Evolutionary conservation across 495 filamentous ascomycete genomes (phyloP).

Genomic region (Sordaria brevicollis): DNA sequence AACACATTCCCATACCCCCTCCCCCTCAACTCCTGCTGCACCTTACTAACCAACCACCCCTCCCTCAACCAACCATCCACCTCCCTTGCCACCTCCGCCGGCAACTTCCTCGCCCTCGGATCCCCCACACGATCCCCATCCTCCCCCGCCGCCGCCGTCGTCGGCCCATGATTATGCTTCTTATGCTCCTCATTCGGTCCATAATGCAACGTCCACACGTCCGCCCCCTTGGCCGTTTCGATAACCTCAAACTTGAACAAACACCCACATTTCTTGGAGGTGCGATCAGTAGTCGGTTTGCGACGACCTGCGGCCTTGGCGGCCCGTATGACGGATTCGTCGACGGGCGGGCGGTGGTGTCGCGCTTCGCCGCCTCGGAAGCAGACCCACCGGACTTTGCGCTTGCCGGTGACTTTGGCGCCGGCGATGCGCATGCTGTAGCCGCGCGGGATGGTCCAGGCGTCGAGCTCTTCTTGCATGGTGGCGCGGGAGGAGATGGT

Average conservation of each 20-base stretch:
- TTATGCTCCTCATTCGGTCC: slow-evolving; percentile 28
- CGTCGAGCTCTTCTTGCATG: slow-evolving; percentile 28
- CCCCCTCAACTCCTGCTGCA: slow-evolving; percentile 24
- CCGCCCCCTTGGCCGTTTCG: slow-evolving; percentile 21
- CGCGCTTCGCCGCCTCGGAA: slow-evolving; percentile 27
- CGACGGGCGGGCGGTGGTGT: slow-evolving; percentile 21
- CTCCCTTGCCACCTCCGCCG: slow-evolving; percentile 15
- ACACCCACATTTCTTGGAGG: slow-evolving; percentile 28
- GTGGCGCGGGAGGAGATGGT: slow-evolving; percentile 20
- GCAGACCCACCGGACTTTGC: slow-evolving; percentile 28
- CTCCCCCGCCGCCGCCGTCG: too few species aligned
- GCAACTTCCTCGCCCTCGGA: slow-evolving; percentile 23
- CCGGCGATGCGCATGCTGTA: slow-evolving; percentile 32
- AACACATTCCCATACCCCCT: slow-evolving; percentile 25
- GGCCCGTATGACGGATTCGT: slow-evolving; percentile 14
- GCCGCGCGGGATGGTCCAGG: slow-evolving; percentile 24
- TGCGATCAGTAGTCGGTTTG: slow-evolving; percentile 26
- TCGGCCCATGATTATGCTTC: slow-evolving; percentile 25
- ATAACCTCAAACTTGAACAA: slow-evolving; percentile 27
- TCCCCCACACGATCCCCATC: slow-evolving; percentile 23
- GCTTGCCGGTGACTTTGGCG: slow-evolving; percentile 25
- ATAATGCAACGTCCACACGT: slow-evolving; percentile 27
- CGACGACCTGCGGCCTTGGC: slow-evolving; percentile 22
- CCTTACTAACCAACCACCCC: slow-evolving; percentile 24
- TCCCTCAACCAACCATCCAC: slow-evolving; percentile 25